Conservation (phyloP, 352 stramenopile species). For the Globisporangium cystogenes region DNA sequence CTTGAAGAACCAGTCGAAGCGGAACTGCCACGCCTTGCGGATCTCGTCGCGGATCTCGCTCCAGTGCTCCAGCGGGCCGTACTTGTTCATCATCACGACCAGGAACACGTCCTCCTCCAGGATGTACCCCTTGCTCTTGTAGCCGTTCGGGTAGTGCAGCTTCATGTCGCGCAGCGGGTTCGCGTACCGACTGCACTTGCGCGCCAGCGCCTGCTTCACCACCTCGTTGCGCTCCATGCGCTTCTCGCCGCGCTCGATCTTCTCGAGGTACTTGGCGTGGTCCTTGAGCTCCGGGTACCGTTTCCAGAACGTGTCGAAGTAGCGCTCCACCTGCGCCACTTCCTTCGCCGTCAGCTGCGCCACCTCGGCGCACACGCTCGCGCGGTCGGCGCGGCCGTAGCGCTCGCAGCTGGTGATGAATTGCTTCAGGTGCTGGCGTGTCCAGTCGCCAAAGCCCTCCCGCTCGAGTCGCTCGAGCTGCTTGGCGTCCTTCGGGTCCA, state of each 20-base stretch:
- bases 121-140: constrained; percentile 94
- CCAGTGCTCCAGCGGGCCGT: constrained; percentile 95
- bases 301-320: constrained; percentile 96
- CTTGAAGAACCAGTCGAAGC: constrained; percentile 99
- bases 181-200: constrained; percentile 94
- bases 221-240: constrained; percentile 94
- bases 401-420: constrained; percentile 92
- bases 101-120: constrained; percentile 98
- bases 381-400: constrained; percentile 91
- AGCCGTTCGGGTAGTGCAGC: constrained; percentile 79
- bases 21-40: constrained; percentile 97
- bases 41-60: constrained; percentile 98
- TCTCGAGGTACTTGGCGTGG: constrained; percentile 90
- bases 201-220: constrained; percentile 94
- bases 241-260: constrained; percentile 96
- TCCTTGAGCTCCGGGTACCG: constrained; percentile 93
- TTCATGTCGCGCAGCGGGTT: constrained; percentile 90
- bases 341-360: constrained; percentile 89
- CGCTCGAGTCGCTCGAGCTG: constrained; percentile 71
- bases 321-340: constrained; percentile 88
- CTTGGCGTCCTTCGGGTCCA: constrained; percentile 58
- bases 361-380: constrained; percentile 89
- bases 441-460: constrained; percentile 96
- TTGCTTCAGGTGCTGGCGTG: constrained; percentile 80
- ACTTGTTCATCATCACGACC: constrained; percentile 98